Conservation (phyloP, 345 rosid genomes). For the Lepidium africanum region DNA sequence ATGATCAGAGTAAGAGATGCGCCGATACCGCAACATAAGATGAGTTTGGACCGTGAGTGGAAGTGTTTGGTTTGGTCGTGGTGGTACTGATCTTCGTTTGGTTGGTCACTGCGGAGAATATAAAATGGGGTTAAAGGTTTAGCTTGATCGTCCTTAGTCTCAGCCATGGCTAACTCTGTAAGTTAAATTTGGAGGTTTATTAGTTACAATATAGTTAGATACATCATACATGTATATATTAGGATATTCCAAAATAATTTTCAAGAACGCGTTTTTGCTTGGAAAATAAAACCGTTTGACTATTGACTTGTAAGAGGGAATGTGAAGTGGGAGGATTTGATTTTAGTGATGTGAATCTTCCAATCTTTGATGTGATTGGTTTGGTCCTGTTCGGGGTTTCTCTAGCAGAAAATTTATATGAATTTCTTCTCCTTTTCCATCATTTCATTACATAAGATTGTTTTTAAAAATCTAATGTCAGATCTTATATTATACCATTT, state of each 20-base stretch:
- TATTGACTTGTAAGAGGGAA: conserved; percentile 11
- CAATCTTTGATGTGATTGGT: neutral
- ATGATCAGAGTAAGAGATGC: conserved; percentile 5
- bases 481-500: no score
- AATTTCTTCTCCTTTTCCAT: no score
- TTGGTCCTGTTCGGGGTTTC: neutral
- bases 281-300: conserved; percentile 7
- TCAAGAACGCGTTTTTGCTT: conserved; percentile 5
- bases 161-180: conserved; percentile 5
- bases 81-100: conserved; percentile 5
- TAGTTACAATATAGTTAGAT: neutral
- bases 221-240: neutral
- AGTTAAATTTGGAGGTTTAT: neutral
- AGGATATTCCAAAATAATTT: neutral
- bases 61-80: conserved; percentile 2
- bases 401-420: neutral
- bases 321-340: conserved; percentile 12
- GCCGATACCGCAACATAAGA: conserved; percentile 25
- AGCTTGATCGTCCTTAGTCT: conserved; percentile 7
- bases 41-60: conserved; percentile 5
- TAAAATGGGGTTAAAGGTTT: conserved; percentile 19
- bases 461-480: no score
- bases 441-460: no score
- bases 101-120: conserved; percentile 17
- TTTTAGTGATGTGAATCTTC: neutral